A percentile compares a stretch with the other conserved stretches of the same genome.
Conservation (phyloP, 495 filamentous ascomycete genomes). For the Penicillium bialowiezense region DNA sequence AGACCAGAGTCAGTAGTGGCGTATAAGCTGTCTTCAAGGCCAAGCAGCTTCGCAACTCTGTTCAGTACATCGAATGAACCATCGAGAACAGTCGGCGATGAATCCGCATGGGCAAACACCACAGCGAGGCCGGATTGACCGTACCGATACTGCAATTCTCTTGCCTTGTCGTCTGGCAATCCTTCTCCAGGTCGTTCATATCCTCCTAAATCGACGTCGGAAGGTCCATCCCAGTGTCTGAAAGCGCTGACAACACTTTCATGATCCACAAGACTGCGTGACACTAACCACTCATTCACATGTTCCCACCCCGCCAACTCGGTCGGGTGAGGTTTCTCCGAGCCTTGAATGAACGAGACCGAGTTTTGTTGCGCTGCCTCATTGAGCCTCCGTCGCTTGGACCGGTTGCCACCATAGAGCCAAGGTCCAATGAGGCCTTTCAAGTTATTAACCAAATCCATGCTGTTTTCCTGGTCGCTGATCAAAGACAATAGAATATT, state of each 20-base stretch:
- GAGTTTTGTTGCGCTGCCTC: slow-evolving; percentile 28
- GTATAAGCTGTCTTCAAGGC: slow-evolving; percentile 51
- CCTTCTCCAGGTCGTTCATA: slow-evolving; percentile 50
- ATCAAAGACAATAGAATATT: slow-evolving; percentile 67
- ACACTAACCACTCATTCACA: slow-evolving; percentile 79
- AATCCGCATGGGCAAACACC: slow-evolving; percentile 65
- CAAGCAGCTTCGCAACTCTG: slow-evolving; percentile 58
- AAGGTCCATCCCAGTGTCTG: slow-evolving; percentile 76
- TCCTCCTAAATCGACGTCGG: slow-evolving; percentile 74
- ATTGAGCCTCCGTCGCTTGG: slow-evolving; percentile 56
- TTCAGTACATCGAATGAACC: slow-evolving; percentile 60
- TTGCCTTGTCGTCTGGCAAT: slow-evolving; percentile 50
- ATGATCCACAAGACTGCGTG: slow-evolving; percentile 50
- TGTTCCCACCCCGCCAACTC: slow-evolving; percentile 63
- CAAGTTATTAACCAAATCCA: slow-evolving; percentile 65
- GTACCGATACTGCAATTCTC: slow-evolving; percentile 59
- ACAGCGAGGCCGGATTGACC: slow-evolving; percentile 70
- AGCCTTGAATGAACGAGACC: slow-evolving; percentile 25
- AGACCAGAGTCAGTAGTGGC: slow-evolving; percentile 25
- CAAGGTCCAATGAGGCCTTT: slow-evolving; percentile 76
- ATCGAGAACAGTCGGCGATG: slow-evolving; percentile 55
- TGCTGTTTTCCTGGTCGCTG: slow-evolving; percentile 35
- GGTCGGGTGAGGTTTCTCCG: slow-evolving; percentile 15
- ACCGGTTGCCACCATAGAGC: slow-evolving; percentile 68
- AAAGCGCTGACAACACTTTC: slow-evolving; percentile 57